Percentiles rank a stretch among this genome's conserved stretches.
These are phyloP conservation scores for Hyphopichia pseudoburtonii DNA, from an alignment of 1,139 yeast genomes.

Conservation along the genomic window DNA sequence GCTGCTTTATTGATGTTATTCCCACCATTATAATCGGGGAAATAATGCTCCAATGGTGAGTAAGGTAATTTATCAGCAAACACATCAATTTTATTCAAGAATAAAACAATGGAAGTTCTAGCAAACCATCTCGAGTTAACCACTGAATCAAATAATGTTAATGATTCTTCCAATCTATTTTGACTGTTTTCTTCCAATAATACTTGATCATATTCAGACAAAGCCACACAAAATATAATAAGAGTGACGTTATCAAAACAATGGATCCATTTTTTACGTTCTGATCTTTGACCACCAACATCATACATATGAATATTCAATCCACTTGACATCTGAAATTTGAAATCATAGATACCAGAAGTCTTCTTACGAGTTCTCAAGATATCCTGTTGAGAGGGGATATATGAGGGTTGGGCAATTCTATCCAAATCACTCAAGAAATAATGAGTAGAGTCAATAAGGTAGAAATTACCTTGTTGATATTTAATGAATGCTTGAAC, in stretches of 20 bases:
- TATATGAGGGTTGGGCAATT: conserved; percentile 58
- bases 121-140: conserved; percentile 95
- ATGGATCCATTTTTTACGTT: conserved; percentile 93
- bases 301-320: conserved; percentile 81
- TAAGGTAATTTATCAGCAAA: conserved; percentile 81
- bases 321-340: conserved; percentile 71
- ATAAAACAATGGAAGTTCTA: conserved; percentile 79
- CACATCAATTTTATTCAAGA: conserved; percentile 85
- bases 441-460: conserved; percentile 85
- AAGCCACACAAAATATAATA: conserved; percentile 85
- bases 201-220: conserved; percentile 88
- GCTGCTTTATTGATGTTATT: conserved; percentile 90
- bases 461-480: conserved; percentile 72
- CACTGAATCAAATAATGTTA: conserved; percentile 83
- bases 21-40: conserved; percentile 92
- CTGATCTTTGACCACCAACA: conserved; percentile 94
- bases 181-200: conserved; percentile 76
- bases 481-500: conserved; percentile 58
- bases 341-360: conserved; percentile 85
- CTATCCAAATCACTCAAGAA: conserved; percentile 70
- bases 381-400: conserved; percentile 76
- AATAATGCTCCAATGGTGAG: conserved; percentile 79
- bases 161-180: conserved; percentile 82
- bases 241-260: conserved; percentile 91
- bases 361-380: conserved; percentile 89